These are phyloP conservation scores for Ustilago loliicola DNA, from an alignment of 1,284 basidiomycete genomes.

Conservation along the genomic window DNA sequence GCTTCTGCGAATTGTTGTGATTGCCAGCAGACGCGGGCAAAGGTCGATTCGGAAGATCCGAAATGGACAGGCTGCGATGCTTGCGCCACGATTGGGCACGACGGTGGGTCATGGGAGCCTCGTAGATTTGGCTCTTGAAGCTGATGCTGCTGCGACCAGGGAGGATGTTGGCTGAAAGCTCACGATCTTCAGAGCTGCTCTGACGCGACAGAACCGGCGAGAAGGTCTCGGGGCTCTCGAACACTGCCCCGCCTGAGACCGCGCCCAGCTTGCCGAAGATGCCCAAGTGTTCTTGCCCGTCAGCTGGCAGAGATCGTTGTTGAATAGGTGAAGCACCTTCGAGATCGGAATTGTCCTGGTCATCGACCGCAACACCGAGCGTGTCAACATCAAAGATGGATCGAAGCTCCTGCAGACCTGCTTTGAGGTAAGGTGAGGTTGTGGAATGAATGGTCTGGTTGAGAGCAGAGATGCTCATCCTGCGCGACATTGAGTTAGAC, in stretches of 20 bases:
- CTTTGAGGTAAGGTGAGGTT: conserved; percentile 54
- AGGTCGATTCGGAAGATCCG: conserved; percentile 19
- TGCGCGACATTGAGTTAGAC: conserved; percentile 46
- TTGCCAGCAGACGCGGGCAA: background rate
- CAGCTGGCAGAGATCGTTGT: background rate
- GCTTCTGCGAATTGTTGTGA: conserved; percentile 2
- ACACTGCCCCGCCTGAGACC: conserved; percentile 11
- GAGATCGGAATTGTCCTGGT: conserved; percentile 25
- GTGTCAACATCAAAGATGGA: conserved; percentile 63
- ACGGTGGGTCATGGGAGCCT: conserved; percentile 28
- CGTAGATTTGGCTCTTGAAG: conserved; percentile 37
- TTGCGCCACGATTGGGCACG: conserved; percentile 41
- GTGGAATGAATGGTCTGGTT: conserved; percentile 48
- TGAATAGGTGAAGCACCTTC: conserved; percentile 31
- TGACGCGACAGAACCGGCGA: conserved; percentile 31
- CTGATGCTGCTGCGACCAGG: conserved; percentile 11
- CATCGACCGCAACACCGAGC: conserved; percentile 29
- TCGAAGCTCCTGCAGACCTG: conserved; percentile 58
- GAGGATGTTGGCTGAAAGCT: background rate
- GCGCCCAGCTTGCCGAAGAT: background rate
- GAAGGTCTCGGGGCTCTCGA: conserved; percentile 28
- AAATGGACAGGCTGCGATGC: conserved; percentile 41
- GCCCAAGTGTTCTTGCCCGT: conserved; percentile 9
- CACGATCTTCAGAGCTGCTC: conserved; percentile 37
- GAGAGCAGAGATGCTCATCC: conserved; percentile 42